phyloP scores from a whole-genome alignment of 306 rosid species.

The Vigna unguiculata region DNA sequence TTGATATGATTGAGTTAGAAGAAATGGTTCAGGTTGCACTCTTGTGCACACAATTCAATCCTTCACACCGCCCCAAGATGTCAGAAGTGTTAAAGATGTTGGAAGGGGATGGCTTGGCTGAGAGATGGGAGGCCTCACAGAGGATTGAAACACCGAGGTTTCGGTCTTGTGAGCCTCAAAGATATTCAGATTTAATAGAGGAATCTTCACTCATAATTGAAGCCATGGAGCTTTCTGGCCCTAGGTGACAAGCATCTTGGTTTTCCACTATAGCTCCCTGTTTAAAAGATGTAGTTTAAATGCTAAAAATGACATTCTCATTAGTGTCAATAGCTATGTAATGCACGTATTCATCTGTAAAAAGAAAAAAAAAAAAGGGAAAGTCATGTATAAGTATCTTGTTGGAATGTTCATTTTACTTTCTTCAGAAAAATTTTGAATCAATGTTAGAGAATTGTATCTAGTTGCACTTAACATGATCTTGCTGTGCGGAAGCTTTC shows the following conservation, averaged over 20 bases:
- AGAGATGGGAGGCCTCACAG: constrained; percentile 98
- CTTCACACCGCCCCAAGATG: constrained; percentile 90
- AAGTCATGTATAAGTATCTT: constrained; percentile 61
- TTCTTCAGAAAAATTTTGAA: constrained; percentile 45
- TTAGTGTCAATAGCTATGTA: constrained; percentile 64
- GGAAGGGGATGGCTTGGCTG: constrained; percentile 97
- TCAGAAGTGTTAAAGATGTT: constrained; percentile 94
- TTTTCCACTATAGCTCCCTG: constrained; percentile 36
- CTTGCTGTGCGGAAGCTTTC: neutral
- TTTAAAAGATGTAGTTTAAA: constrained; percentile 38
- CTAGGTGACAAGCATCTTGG: constrained; percentile 72
- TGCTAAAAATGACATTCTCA: constrained; percentile 44
- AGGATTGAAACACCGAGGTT: constrained; percentile 73
- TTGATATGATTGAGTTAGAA: constrained; percentile 77
- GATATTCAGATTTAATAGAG: constrained; percentile 89
- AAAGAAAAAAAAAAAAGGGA: constrained; percentile 51
- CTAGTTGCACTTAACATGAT: constrained; percentile 36
- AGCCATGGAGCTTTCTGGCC: constrained; percentile 99
- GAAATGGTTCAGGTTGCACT: constrained; percentile 98
- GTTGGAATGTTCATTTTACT: constrained; percentile 43
- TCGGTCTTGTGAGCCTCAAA: constrained; percentile 73
- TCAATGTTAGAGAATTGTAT: constrained; percentile 42
- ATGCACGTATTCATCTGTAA: constrained; percentile 65
- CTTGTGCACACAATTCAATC: constrained; percentile 89
- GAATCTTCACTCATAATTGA: constrained; percentile 92